Conservation (phyloP, 768 basidiomycete genomes). For the Myochromella boudieri region DNA sequence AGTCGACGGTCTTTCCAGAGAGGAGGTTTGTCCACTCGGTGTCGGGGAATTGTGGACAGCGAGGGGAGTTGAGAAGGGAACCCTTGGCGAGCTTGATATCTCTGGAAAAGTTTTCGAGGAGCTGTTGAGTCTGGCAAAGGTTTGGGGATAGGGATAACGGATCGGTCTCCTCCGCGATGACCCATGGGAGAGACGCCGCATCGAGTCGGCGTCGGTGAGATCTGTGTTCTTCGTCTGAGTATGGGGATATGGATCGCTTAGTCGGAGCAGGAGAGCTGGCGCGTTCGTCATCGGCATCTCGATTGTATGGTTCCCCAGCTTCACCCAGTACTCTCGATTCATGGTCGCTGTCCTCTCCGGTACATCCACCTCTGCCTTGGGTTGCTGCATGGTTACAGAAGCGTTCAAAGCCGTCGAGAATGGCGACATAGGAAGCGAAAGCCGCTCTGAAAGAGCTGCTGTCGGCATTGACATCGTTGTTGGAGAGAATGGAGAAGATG, state of each 20-base stretch:
- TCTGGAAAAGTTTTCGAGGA: conserved; percentile 12
- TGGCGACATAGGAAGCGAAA: background rate
- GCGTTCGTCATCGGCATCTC: background rate
- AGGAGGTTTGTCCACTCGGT: conserved; percentile 26
- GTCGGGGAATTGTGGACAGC: conserved; percentile 21
- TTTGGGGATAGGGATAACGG: conserved; percentile 2
- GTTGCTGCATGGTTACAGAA: background rate
- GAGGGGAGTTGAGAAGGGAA: conserved; percentile 11
- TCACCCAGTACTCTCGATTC: background rate
- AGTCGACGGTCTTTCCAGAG: conserved; percentile 17
- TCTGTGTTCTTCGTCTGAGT: background rate
- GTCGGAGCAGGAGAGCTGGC: conserved; percentile 1
- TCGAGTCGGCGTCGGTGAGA: background rate
- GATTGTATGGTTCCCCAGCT: background rate
- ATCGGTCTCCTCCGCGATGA: background rate
- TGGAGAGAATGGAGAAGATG: background rate
- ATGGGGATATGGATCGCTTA: background rate
- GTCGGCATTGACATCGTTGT: background rate
- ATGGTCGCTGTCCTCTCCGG: background rate
- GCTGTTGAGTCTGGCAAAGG: conserved; percentile 13
- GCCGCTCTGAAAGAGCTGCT: background rate
- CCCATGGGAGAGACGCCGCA: conserved; percentile 1
- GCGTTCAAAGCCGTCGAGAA: background rate
- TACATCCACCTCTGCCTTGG: background rate
- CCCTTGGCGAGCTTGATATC: conserved; percentile 14